Base-by-base conservation (phyloP, 2,329 filamentous ascomycete species). In the Fusarium tupiense region DNA sequence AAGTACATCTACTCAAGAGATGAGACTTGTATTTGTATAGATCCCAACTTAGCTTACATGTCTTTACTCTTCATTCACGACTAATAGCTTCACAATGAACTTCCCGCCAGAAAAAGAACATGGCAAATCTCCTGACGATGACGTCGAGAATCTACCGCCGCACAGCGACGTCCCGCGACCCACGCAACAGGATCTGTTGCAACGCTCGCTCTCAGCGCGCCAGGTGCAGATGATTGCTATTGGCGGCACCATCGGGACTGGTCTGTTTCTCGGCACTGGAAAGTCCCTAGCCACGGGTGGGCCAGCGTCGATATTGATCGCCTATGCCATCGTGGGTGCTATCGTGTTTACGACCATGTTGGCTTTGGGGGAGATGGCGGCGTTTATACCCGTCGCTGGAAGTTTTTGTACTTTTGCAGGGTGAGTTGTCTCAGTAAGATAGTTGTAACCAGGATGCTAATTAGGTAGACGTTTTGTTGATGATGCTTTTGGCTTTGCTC, bases 191-290 rank as follows among this genome's bases (percentile, higher is more conserved):
- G 87, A 90, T 74, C 83, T 82, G 61, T 83, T 92, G 17, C 84
- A 84, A 26, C 87, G 90, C 10, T 86, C 88, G 47, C 84, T 91
- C 19, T 89, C 88, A 6, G 80, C 88, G 22, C 87, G 90, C n/a
- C 90, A 92, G 79, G 88, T 92, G 17, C 90, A 92, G 81, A 91
- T 92, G 89, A 91, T 92, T 69, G 91, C 90, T 49, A 88, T 90
- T 56, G 88, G 87, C 26, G 88, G 88, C 41, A 90, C 87, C 3
- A 90, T 90, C 53, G 88, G 88, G 14, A 91, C 90, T 0, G 90
- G 90, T 6, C 81, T 92, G 8, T 92, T 92, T 72, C 83, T 92
- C 11, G 90, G 90, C 37, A 90, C 89, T 2, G 90, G 90, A 16
- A 89, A 88, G 77, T 87, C 89, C 8, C 81, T 92, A 44, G 85